Evolutionary conservation across 2,329 filamentous ascomycete genomes (phyloP), one percentile per base, ranked within the genome.

Genomic region (Cordyceps cicadae): DNA sequence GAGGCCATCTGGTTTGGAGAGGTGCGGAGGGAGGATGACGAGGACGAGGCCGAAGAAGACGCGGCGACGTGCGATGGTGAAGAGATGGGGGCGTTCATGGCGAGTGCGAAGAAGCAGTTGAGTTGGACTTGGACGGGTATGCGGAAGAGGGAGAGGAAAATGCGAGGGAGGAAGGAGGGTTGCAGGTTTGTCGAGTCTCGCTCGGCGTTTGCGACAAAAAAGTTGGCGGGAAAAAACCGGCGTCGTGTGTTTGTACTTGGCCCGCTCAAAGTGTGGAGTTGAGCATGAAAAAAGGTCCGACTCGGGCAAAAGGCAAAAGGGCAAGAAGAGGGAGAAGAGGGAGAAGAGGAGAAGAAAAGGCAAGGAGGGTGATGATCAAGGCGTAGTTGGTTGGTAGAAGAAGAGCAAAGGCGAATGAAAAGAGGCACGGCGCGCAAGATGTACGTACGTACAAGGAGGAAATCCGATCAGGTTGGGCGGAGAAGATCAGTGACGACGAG

Each of bases 31-130:
- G 62, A 72, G 64, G 71, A 66, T 55, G 69, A 57, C 56, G 70
- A 66, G 56, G 69, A 57, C 56, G 70, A 70, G 32, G 69, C 54
- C 70, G 69, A 54, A 70, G 69, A 59, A 69, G 69, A 51, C 67
- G 67, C 48, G 43, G 67, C 48, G 41, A 19, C 46, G 46, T 63
- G 48, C 67, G 46, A 67, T 41, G 68, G 64, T 14, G 72, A 69
- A 15, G 68, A 69, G 50, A 73, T 69, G 60, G 73, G 68, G 62
- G 73, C 70, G 66, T 76, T 69, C 71, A 76, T 72, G 12, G 32
- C 37, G 4, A 17, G 1, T 34, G 39, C n/a, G 15, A n/a, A 43
- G 14, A 1, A 17, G 50, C 24, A 37, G 32, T 41, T 21, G 29
- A 7, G 11, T n/a, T 29, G 17, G 49, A 37, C 34, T 14, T 7